A percentile compares a stretch with the other conserved stretches of the same genome.
Evolutionary conservation across 306 rosid species (phyloP).

Genomic region (Vachellia pachyceras): DNA sequence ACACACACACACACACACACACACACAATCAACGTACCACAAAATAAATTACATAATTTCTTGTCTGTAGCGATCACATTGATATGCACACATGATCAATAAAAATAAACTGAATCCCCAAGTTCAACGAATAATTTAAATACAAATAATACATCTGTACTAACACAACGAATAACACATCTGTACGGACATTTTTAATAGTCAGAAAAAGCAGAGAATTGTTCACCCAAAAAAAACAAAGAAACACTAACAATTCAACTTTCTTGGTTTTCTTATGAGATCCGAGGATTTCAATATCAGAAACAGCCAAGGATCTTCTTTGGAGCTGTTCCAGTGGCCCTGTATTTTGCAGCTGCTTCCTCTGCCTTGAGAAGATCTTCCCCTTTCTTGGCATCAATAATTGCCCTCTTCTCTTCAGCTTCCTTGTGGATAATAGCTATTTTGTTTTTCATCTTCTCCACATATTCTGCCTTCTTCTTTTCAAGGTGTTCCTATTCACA

Average conservation of each 20-base stretch:
- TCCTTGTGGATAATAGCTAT: slow-evolving; percentile 66
- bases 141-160: slow-evolving; percentile 22
- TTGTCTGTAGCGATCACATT: not conserved
- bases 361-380: slow-evolving; percentile 85
- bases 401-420: slow-evolving; percentile 88
- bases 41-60: not conserved
- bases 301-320: slow-evolving; percentile 69
- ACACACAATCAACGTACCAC: not conserved
- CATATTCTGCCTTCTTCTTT: slow-evolving; percentile 77
- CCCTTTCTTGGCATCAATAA: slow-evolving; percentile 70
- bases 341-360: slow-evolving; percentile 79
- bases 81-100: not conserved
- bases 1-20: too few relatives aligned
- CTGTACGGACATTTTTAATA: slow-evolving; percentile 27
- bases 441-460: slow-evolving; percentile 80
- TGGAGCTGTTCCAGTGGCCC: slow-evolving; percentile 84
- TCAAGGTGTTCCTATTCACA: slow-evolving; percentile 71
- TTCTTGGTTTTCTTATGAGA: slow-evolving; percentile 3
- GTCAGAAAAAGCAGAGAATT: not conserved
- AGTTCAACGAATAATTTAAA: slow-evolving; percentile 28
- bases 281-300: slow-evolving; percentile 22
- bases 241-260: slow-evolving; percentile 4
- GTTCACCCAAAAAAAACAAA: not conserved
- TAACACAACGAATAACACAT: slow-evolving; percentile 26
- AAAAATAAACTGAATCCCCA: slow-evolving; percentile 18